These are phyloP conservation scores for Pythium brachiatum DNA, from an alignment of 352 stramenopile genomes.

Conservation along the genomic window DNA sequence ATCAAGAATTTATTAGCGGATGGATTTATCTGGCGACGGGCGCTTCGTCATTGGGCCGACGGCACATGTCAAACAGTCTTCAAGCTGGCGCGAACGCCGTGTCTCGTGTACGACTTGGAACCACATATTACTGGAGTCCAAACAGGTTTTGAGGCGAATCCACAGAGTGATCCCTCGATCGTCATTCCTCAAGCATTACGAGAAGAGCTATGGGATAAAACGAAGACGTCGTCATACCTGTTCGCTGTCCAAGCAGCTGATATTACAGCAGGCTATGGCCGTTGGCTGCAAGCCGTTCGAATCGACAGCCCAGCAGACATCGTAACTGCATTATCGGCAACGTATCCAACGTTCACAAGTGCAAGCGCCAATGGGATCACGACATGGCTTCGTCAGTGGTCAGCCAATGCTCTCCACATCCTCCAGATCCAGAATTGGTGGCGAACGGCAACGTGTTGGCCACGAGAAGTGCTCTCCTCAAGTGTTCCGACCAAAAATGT, in stretches of 20 bases:
- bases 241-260: conserved; percentile 30
- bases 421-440: conserved; percentile 55
- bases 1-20: conserved; percentile 37
- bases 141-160: conserved; percentile 67
- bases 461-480: conserved; percentile 28
- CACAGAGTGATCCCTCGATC: conserved; percentile 14
- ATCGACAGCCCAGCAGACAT: conserved; percentile 25
- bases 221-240: conserved; percentile 40
- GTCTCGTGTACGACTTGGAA: conserved; percentile 61
- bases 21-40: conserved; percentile 46
- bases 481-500: conserved; percentile 15
- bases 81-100: conserved; percentile 31
- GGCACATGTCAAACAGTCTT: conserved; percentile 59
- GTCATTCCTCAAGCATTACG: conserved; percentile 24
- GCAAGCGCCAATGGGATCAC: conserved; percentile 27
- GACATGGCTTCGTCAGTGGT: conserved; percentile 39
- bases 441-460: conserved; percentile 41
- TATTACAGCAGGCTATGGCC: conserved; percentile 30
- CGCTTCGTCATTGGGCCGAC: conserved; percentile 55
- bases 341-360: conserved; percentile 9
- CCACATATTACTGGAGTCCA: conserved; percentile 44
- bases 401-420: conserved; percentile 35
- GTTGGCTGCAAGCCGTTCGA: conserved; percentile 42
- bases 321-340: not conserved
- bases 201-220: conserved; percentile 35